Conservation (phyloP, 1,284 basidiomycete species). For the Mycena sp. region DNA sequence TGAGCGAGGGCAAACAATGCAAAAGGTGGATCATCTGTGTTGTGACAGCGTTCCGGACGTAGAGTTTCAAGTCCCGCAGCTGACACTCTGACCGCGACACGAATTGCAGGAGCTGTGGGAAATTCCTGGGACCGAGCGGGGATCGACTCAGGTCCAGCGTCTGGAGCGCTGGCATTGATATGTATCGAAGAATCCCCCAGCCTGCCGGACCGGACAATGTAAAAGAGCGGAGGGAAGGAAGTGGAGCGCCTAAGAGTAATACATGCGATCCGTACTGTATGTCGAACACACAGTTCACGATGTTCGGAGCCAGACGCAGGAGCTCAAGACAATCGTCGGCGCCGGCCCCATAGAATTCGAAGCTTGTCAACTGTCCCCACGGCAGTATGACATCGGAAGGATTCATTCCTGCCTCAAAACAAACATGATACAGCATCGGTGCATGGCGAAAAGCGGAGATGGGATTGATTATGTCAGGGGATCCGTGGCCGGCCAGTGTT, state of each 20-base stretch:
- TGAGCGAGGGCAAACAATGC: neutral
- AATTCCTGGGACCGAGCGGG: neutral
- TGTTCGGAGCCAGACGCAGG: neutral
- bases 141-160: constrained; percentile 8
- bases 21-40: neutral
- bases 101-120: neutral
- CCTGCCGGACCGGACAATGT: constrained; percentile 15
- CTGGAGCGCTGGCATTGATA: constrained; percentile 10
- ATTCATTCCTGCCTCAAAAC: neutral
- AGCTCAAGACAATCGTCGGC: constrained; percentile 1
- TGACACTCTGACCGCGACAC: constrained; percentile 1
- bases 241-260: neutral
- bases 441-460: constrained; percentile 9
- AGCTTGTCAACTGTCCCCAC: constrained; percentile 1
- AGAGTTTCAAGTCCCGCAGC: constrained; percentile 3
- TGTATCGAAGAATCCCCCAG: constrained; percentile 14
- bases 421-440: constrained; percentile 4
- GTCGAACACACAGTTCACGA: neutral
- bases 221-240: constrained; percentile 1
- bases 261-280: constrained; percentile 10
- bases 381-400: constrained; percentile 4
- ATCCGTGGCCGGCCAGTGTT: neutral
- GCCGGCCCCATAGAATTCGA: neutral
- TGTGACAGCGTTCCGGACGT: neutral
- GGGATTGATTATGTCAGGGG: neutral